phyloP scores from a whole-genome alignment of 371 early-diverging fungal species.

The Paraphysoderma sedebokerense region DNA sequence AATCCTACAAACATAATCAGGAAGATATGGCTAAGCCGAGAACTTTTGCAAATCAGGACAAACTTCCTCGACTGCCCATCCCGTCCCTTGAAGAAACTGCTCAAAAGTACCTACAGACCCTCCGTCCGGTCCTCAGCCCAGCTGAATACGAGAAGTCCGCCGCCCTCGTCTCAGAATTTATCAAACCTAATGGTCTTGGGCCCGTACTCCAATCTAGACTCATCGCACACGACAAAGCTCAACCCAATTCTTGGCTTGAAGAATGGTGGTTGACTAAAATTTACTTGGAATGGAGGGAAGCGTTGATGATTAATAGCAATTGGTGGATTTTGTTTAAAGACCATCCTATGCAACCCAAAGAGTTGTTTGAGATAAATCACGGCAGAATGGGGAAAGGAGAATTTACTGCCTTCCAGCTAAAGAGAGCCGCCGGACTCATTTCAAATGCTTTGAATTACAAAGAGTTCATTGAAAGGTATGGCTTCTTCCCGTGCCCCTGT shows the following conservation, averaged over 20 bases:
- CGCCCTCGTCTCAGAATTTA: slow-evolving; percentile 19
- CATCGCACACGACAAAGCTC: slow-evolving; percentile 24
- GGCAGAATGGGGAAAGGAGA: slow-evolving; percentile 15
- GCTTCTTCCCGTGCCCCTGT: neutral
- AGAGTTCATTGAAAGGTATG: slow-evolving; percentile 40
- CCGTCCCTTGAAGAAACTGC: slow-evolving; percentile 30
- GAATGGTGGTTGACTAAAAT: slow-evolving; percentile 80
- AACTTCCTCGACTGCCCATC: slow-evolving; percentile 34
- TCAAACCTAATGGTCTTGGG: slow-evolving; percentile 24
- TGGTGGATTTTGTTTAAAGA: slow-evolving; percentile 59
- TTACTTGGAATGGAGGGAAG: slow-evolving; percentile 79
- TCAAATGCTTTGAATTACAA: slow-evolving; percentile 49
- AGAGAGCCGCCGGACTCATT: slow-evolving; percentile 69
- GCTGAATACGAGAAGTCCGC: slow-evolving; percentile 18
- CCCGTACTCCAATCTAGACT: slow-evolving; percentile 31
- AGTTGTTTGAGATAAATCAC: slow-evolving; percentile 16
- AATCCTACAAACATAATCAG: too few relatives aligned
- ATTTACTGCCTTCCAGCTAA: slow-evolving; percentile 59
- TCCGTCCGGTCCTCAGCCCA: slow-evolving; percentile 20
- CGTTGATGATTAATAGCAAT: slow-evolving; percentile 72
- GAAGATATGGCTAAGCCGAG: too few relatives aligned
- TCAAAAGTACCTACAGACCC: slow-evolving; percentile 21
- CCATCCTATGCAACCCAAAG: slow-evolving; percentile 44
- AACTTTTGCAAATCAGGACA: slow-evolving; percentile 11
- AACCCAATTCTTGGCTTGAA: slow-evolving; percentile 69